Evolutionary conservation across 495 filamentous ascomycete species (phyloP).

Genomic region (Lasiosphaeria miniovina): DNA sequence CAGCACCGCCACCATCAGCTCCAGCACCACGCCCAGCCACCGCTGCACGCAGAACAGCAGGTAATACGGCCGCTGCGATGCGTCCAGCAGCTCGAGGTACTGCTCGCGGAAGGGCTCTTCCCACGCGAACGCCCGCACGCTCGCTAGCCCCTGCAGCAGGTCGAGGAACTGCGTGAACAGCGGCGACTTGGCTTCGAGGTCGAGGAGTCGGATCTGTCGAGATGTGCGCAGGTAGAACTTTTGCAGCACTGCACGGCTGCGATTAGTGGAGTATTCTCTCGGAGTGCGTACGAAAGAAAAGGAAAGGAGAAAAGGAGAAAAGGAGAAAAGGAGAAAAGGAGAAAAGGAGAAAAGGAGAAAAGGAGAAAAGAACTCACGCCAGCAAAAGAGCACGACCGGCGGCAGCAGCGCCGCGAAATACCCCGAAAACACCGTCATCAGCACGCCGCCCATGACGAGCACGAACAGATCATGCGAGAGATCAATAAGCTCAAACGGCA

Average conservation of each 20-base stretch:
- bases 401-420: too few relatives aligned
- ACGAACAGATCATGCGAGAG: too few relatives aligned
- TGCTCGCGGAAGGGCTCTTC: conserved; percentile 36
- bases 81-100: conserved; percentile 49
- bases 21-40: conserved; percentile 47
- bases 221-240: conserved; percentile 53
- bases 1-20: conserved; percentile 39
- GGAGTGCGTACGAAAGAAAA: too few relatives aligned
- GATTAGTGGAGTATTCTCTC: too few relatives aligned
- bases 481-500: conserved; percentile 8
- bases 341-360: too few relatives aligned
- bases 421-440: too few relatives aligned
- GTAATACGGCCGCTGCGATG: conserved; percentile 43
- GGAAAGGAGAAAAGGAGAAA: too few relatives aligned
- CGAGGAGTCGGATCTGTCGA: conserved; percentile 55
- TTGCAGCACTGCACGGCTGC: too few relatives aligned
- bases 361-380: too few relatives aligned
- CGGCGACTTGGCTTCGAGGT: conserved; percentile 40
- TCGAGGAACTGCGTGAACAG: conserved; percentile 41
- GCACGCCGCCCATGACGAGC: too few relatives aligned
- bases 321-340: too few relatives aligned
- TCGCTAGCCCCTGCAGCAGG: conserved; percentile 37
- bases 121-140: conserved; percentile 48
- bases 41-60: conserved; percentile 45
- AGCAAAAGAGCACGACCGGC: too few relatives aligned